A percentile compares a stretch with the other conserved stretches of the same genome.
These are phyloP conservation scores for Cokeromyces recurvatus DNA, from an alignment of 371 early-diverging fungal genomes.

Conservation along the genomic window DNA sequence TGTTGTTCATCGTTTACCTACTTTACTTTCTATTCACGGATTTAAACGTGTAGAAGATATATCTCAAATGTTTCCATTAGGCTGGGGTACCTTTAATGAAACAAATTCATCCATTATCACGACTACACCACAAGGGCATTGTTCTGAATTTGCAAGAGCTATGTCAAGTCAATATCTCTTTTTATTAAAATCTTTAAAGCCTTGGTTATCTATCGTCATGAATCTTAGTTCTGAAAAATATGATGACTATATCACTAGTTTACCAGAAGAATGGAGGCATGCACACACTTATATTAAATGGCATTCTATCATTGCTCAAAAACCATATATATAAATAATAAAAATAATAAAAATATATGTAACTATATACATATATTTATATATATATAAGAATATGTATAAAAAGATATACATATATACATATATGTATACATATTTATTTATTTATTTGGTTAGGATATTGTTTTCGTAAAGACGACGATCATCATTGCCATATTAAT, in stretches of 20 bases:
- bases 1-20: conserved; percentile 38
- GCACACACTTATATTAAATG: conserved; percentile 39
- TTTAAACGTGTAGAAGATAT: conserved; percentile 33
- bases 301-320: conserved; percentile 43
- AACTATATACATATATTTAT: too few relatives aligned
- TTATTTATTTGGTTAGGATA: background rate
- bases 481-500: conserved; percentile 55
- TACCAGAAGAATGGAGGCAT: conserved; percentile 35
- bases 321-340: conserved; percentile 25
- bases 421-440: too few relatives aligned
- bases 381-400: too few relatives aligned
- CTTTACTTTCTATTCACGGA: conserved; percentile 35
- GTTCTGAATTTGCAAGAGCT: conserved; percentile 29
- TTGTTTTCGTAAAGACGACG: conserved; percentile 27
- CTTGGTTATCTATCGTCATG: conserved; percentile 36
- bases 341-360: too few relatives aligned
- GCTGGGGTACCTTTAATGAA: conserved; percentile 26
- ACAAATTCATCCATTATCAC: background rate
- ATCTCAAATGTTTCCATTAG: conserved; percentile 34
- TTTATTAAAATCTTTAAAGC: conserved; percentile 28
- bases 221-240: conserved; percentile 25
- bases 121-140: background rate
- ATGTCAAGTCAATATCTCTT: conserved; percentile 33
- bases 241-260: conserved; percentile 21
- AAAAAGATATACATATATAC: background rate